A percentile compares a stretch with the other conserved stretches of the same genome.
Conservation (phyloP, 345 rosid species). For the Hibiscus syriacus region DNA sequence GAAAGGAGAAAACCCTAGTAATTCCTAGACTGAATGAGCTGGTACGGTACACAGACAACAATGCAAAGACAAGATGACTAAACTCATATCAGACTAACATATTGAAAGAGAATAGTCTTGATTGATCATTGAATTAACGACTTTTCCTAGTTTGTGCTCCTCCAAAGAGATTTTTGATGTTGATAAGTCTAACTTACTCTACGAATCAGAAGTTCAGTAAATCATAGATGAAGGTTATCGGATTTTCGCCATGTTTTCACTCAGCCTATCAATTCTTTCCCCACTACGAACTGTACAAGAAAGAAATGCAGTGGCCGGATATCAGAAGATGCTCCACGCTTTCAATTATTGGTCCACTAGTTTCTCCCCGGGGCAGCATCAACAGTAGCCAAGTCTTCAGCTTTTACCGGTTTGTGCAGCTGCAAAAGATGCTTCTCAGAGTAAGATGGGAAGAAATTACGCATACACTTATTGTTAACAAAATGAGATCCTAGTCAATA, state of each 20-base stretch:
- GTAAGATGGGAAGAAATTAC: conserved; percentile 1
- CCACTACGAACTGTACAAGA: neutral
- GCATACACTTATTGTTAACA: neutral
- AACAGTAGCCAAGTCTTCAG: neutral
- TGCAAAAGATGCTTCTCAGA: neutral
- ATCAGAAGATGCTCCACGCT: conserved; percentile 2
- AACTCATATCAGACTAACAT: neutral
- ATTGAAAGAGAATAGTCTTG: neutral
- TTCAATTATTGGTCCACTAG: neutral
- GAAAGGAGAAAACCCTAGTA: too few species aligned
- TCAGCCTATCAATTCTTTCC: neutral
- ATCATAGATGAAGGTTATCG: neutral
- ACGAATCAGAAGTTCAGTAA: neutral
- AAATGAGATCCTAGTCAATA: neutral
- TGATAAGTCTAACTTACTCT: neutral
- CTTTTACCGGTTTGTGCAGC: conserved; percentile 8
- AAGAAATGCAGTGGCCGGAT: neutral
- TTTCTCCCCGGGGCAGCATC: neutral
- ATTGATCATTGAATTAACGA: neutral
- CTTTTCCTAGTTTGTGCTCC: neutral
- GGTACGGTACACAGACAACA: neutral
- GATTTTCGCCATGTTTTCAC: neutral
- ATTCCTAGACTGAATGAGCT: neutral
- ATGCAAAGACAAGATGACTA: neutral
- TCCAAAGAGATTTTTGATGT: neutral